Conservation (phyloP, 371 early-diverging fungal genomes). For the Nematocida homosporus region DNA sequence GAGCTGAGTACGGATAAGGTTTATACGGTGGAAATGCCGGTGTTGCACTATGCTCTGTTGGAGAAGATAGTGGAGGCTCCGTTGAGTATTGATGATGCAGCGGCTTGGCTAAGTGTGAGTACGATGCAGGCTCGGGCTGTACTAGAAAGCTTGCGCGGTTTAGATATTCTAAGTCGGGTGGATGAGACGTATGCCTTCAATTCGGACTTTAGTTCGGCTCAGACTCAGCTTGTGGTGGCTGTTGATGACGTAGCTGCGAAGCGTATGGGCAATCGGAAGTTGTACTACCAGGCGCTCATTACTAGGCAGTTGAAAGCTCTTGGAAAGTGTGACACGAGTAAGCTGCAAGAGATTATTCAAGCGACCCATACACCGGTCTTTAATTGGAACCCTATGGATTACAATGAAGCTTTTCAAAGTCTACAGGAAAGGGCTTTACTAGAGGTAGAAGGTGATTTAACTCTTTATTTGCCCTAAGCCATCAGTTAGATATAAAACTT, state of each 20-base stretch:
- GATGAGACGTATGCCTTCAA: slow-evolving; percentile 15
- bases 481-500: not conserved
- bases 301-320: slow-evolving; percentile 12
- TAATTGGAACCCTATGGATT: slow-evolving; percentile 32
- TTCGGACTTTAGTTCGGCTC: not conserved
- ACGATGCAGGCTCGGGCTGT: not conserved
- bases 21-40: slow-evolving; percentile 24
- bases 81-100: not conserved
- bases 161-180: not conserved
- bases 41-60: slow-evolving; percentile 30
- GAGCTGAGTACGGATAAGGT: slow-evolving; percentile 39
- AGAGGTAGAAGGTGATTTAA: slow-evolving; percentile 23
- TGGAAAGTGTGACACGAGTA: not conserved
- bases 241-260: not conserved
- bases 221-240: not conserved
- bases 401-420: slow-evolving; percentile 13
- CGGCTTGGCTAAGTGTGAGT: not conserved
- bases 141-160: not conserved
- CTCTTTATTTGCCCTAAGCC: slow-evolving; percentile 30
- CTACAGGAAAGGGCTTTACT: slow-evolving; percentile 46
- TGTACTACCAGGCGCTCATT: slow-evolving; percentile 54
- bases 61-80: not conserved
- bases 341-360: not conserved
- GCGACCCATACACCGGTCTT: slow-evolving; percentile 18
- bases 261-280: slow-evolving; percentile 44